Evolutionary conservation across 2,329 filamentous ascomycete genomes (phyloP), one percentile per base, ranked within the genome.

Genomic region (Teratosphaeria gauchensis): DNA sequence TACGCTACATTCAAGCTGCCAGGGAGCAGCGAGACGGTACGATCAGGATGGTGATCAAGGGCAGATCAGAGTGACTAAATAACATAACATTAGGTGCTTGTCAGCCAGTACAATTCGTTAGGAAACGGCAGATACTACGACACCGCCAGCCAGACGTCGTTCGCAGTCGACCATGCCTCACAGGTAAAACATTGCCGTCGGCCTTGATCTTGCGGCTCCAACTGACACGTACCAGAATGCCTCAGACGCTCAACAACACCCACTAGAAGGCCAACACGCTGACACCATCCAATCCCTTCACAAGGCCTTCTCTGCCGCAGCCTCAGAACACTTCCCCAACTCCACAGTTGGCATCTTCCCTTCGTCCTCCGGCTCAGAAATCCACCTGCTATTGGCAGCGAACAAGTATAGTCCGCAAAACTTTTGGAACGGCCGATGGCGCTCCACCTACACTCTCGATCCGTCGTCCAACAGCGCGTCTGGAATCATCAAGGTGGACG

Each of bases 341-440:
- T 88, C 87, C 56, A 85, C 88, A 12, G 87, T 88, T 66, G 90
- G 92, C 65, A 89, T 90, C 54, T 96, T 89, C 73, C 90, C 92
- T 11, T 85, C 84, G 65, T 84, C 90, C 66, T 80, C 87, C 63
- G 89, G 92, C 72, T 82, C 83, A 31, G 84, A 86, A 67, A 76
- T 97, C 61, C 90, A 91, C 54, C 80, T 96, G 63, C 76, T 95
- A 57, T 84, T 96, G 55, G 92, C 96, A 54, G 89, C 92, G 58
- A 96, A 94, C 80, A 96, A 96, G 75, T 97, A 97, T 79, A 95
- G 89, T 69, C 94, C 95, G 7, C 90, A 92, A 73, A 99, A 99
- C 81, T 99, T 91, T 81, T 97, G 94, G 91, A 97, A 96, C 76
- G 94, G 94, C 62, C 90, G 94, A 63, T 99, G 94, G 90, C 89